Conservation (phyloP, 306 rosid species). For the Casuarina glauca region DNA sequence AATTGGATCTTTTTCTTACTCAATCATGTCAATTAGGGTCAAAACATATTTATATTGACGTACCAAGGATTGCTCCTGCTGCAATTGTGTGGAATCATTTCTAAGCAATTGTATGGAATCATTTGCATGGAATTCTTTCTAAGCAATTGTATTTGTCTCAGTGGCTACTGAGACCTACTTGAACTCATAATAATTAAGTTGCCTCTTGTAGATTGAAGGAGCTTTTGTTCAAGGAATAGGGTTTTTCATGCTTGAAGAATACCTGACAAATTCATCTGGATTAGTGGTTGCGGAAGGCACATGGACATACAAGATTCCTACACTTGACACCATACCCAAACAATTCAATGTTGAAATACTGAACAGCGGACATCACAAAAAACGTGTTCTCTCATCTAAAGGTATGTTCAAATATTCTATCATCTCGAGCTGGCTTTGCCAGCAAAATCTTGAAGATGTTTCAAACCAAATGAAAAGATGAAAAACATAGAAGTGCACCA, state of each 20-base stretch:
- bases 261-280: constrained; percentile 58
- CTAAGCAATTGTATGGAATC: neutral
- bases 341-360: constrained; percentile 77
- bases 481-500: neutral
- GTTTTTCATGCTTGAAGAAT: constrained; percentile 89
- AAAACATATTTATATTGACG: neutral
- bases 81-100: too few relatives aligned
- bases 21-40: too few relatives aligned
- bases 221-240: constrained; percentile 93
- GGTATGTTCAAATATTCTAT: constrained; percentile 41
- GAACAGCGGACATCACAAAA: constrained; percentile 73
- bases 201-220: constrained; percentile 83
- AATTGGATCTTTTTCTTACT: too few relatives aligned
- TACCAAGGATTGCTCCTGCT: neutral
- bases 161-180: neutral
- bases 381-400: constrained; percentile 85
- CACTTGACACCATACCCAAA: constrained; percentile 80
- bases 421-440: neutral
- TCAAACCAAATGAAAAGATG: neutral
- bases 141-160: neutral
- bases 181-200: neutral
- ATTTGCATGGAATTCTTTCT: too few relatives aligned
- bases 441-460: neutral
- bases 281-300: constrained; percentile 67
- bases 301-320: constrained; percentile 90